Base-by-base conservation (phyloP, 2,329 filamentous ascomycete species). In the Xylariomycetidae sp. region DNA sequence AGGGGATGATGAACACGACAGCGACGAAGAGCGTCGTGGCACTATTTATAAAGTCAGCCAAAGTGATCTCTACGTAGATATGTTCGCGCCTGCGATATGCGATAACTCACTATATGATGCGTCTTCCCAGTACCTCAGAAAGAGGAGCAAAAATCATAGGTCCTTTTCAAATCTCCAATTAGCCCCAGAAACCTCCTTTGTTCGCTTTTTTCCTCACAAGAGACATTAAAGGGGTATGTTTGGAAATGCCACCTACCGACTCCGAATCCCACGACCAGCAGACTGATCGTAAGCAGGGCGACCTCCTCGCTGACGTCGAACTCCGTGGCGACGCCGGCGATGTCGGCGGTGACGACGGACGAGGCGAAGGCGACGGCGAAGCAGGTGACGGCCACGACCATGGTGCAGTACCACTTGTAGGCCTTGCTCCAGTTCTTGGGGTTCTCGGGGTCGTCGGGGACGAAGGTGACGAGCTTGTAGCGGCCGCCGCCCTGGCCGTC, bases 381-480 rank as follows among this genome's bases (percentile, higher is more conserved):
- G 51, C 82, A 87, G 2, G 82, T 85, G 15, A 75, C 42, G 2
- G 88, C 84, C 0, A 94, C 86, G 12, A 87, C 78, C 82, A 94
- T 88, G 16, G 88, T 95, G 53, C 77, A 82, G 51, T 82, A 86
- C 85, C 86, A 90, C 61, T 89, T 92, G 58, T 67, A 82, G 1
- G 62, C 66, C 58, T 87, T 88, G 36, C 73, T 77, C 85, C 85
- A 92, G 59, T 90, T 92, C 69, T 90, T 90, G 1, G 87, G 86
- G 51, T 90, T 90, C 44, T 81, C 83, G 0, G 77, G 74, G 54
- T 92, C 86, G 38, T 79, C 65, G 3, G 80, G 70, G 4, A 69
- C 74, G 53, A 92, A 94, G 0, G 81, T 84, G 20, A 85, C 80
- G 8, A 85, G 64, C 45, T 64, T 63, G 56, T 73, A 72, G 10